Percentiles rank a stretch among this genome's conserved stretches.
phyloP scores from a whole-genome alignment of 2,329 filamentous ascomycete genomes.

The Colletotrichum sp. region DNA sequence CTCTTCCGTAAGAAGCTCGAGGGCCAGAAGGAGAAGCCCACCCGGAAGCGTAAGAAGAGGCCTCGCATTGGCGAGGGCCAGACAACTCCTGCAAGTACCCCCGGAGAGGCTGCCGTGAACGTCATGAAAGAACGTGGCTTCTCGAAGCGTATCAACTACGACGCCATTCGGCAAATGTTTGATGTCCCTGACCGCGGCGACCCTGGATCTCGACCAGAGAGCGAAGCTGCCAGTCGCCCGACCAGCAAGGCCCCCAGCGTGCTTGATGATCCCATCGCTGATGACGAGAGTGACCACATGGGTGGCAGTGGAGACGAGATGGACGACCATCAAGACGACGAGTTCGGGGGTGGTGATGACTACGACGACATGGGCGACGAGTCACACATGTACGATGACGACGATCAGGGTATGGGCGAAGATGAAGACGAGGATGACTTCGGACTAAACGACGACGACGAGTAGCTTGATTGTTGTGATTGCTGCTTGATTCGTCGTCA shows the following conservation, averaged over 20 bases:
- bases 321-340: conserved; percentile 32
- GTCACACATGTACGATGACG: conserved; percentile 22
- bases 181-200: conserved; percentile 48
- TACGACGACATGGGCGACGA: conserved; percentile 37
- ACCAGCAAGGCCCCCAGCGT: conserved; percentile 39
- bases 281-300: conserved; percentile 35
- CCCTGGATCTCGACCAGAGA: conserved; percentile 56
- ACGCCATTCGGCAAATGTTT: conserved; percentile 64
- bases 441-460: conserved; percentile 15
- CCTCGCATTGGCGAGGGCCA: conserved; percentile 70
- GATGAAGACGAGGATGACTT: conserved; percentile 18
- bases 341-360: conserved; percentile 35
- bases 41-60: conserved; percentile 58
- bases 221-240: conserved; percentile 40
- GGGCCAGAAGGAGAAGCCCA: conserved; percentile 60
- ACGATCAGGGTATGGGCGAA: conserved; percentile 13
- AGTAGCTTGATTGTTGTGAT: not conserved
- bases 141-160: conserved; percentile 79
- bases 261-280: conserved; percentile 40
- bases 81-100: conserved; percentile 68
- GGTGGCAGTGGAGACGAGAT: conserved; percentile 28
- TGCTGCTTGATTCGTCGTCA: not conserved
- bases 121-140: conserved; percentile 72
- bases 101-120: conserved; percentile 71
- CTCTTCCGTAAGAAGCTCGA: conserved; percentile 75